A percentile compares a stretch with the other conserved stretches of the same genome.
phyloP scores from a whole-genome alignment of 1,284 basidiomycete species.

The Paramarasmius palmivorus region DNA sequence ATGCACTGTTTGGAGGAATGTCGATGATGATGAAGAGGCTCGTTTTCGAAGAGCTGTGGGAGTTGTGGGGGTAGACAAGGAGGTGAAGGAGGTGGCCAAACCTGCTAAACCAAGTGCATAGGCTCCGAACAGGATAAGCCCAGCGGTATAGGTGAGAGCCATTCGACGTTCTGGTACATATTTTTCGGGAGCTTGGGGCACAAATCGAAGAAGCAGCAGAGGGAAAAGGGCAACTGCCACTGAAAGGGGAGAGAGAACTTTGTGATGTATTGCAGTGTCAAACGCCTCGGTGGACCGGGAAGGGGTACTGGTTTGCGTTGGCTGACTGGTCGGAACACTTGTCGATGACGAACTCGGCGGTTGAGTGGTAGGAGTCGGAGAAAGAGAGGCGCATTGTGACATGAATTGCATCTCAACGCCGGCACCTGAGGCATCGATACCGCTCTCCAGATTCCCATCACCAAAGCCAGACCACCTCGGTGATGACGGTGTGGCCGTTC shows the following conservation, averaged over 20 bases:
- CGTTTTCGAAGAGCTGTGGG: constrained; percentile 31
- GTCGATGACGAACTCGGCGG: constrained; percentile 22
- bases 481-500: constrained; percentile 50
- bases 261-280: constrained; percentile 62
- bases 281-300: constrained; percentile 29
- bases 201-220: constrained; percentile 54
- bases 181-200: constrained; percentile 39
- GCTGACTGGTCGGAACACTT: constrained; percentile 17
- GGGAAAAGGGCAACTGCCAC: constrained; percentile 56
- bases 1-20: constrained; percentile 57
- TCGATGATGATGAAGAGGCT: constrained; percentile 24
- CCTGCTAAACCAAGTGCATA: constrained; percentile 65
- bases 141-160: constrained; percentile 35
- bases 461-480: constrained; percentile 65
- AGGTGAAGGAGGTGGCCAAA: constrained; percentile 61
- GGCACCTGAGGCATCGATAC: constrained; percentile 60
- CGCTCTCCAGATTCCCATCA: constrained; percentile 57
- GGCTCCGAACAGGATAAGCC: constrained; percentile 45
- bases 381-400: constrained; percentile 53
- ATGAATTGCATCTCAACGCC: constrained; percentile 67
- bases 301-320: constrained; percentile 24
- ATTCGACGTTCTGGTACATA: constrained; percentile 23
- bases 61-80: constrained; percentile 36
- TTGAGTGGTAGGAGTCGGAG: constrained; percentile 16
- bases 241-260: constrained; percentile 65